Base-by-base conservation (phyloP, 1,284 basidiomycete species). In the Ustilago shanxiensis region DNA sequence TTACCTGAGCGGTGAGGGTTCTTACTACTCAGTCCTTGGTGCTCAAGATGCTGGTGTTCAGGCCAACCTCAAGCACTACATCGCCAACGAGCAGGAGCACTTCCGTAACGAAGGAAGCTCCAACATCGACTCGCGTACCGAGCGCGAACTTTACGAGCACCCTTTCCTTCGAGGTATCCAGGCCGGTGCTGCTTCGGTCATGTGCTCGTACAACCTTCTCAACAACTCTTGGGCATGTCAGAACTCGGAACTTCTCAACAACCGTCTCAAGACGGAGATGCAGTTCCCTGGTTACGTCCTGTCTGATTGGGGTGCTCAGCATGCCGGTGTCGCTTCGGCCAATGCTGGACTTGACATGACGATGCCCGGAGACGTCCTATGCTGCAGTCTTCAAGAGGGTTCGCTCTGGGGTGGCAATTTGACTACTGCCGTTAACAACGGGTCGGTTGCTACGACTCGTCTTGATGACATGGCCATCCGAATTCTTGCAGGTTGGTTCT, bases 221-320 rank as follows among this genome's bases (percentile, higher is more conserved):
- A 93, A 93, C 81, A 77, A 76, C 65, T 62, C 66, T 14, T 75
- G 72, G 72, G 62, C 67, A 0, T 92, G 91, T 78, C 90, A 92
- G 79, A 92, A 93, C 81, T 88, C 89, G 66, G 88, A 90, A 81
- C 88, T 89, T 6, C 85, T 92, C 68, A 93, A 93, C 83, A 90
- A 89, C n/a, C 87, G 92, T 24, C 86, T 93, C 59, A 93, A 93
- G 87, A 88, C 88, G 20, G 92, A 93, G 85, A 88, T 90, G 62
- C 92, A 91, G 3, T 95, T 93, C 89, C 91, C 91, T 85, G 93
- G 93, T 26, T 92, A 89, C 78, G 88, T 91, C 29, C 60, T 81
- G 69, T 69, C 66, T 14, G 78, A 82, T 53, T 82, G 79, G 80
- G 74, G 81, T 35, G 80, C 76, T 13, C 75, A 79, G 57, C 72